Percentiles rank a stretch among this genome's conserved stretches.
Conservation (phyloP, 306 rosid genomes). For the Albizia julibrissin region DNA sequence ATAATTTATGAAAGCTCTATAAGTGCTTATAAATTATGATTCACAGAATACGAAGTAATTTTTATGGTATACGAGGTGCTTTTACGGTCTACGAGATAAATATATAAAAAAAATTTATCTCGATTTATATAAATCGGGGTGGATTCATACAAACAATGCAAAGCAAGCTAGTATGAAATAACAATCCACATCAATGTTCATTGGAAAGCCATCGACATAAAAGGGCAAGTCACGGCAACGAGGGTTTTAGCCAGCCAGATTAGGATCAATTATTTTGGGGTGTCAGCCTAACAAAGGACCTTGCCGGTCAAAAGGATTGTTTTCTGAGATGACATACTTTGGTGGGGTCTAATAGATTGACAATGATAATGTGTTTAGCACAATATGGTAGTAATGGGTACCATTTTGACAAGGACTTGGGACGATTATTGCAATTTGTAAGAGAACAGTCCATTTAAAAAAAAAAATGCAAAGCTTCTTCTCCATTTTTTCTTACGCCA, state of each 20-base stretch:
- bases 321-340: background rate
- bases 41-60: too few species aligned
- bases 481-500: too few species aligned
- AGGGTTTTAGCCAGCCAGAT: background rate
- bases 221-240: background rate
- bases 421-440: background rate
- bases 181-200: background rate
- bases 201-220: background rate
- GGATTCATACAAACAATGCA: too few species aligned
- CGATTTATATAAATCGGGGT: too few species aligned
- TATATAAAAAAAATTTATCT: too few species aligned
- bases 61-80: too few species aligned
- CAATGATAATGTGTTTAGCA: too few species aligned
- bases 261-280: background rate
- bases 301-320: background rate
- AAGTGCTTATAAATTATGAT: too few species aligned
- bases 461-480: background rate
- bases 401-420: background rate
- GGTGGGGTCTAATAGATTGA: background rate
- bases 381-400: background rate
- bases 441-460: background rate
- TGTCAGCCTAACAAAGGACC: background rate
- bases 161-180: too few species aligned
- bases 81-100: too few species aligned
- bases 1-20: too few species aligned